phyloP scores from a whole-genome alignment of 169 alveolate species.

The Plasmodium cynomolgi region DNA sequence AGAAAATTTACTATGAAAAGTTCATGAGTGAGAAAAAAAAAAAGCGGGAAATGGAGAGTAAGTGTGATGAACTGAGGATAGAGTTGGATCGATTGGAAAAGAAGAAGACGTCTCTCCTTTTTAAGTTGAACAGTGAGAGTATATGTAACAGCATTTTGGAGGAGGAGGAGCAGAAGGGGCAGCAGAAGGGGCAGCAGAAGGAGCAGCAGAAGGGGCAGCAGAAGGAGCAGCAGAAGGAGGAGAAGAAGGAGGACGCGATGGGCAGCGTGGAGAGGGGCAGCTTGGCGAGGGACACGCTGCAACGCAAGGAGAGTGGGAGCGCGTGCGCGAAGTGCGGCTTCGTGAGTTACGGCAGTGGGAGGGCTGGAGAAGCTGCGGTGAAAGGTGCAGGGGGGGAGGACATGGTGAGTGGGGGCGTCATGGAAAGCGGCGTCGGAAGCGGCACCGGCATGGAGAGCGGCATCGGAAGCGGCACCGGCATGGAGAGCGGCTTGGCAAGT shows the following conservation, averaged over 20 bases:
- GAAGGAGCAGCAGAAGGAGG: neutral
- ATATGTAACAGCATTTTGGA: constrained; percentile 31
- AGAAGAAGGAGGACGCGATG: neutral
- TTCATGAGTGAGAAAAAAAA: constrained; percentile 24
- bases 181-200: too few relatives aligned
- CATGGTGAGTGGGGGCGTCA: neutral
- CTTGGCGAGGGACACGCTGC: neutral
- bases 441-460: neutral
- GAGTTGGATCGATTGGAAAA: constrained; percentile 47
- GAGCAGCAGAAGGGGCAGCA: too few relatives aligned
- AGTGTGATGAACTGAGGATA: constrained; percentile 33
- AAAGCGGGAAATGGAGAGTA: constrained; percentile 8
- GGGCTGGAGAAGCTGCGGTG: neutral
- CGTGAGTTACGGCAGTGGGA: neutral
- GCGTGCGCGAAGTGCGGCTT: constrained; percentile 1
- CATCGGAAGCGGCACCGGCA: neutral
- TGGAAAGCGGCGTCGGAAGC: neutral
- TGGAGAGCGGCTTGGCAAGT: neutral
- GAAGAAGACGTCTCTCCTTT: constrained; percentile 32
- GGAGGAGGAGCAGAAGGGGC: too few relatives aligned
- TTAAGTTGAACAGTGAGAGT: constrained; percentile 22
- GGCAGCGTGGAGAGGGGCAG: neutral
- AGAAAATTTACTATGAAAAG: constrained; percentile 23
- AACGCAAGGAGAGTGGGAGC: neutral
- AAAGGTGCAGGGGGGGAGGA: neutral